Base-by-base conservation (phyloP, 2,329 filamentous ascomycete species). In the Aureobasidium sp. region DNA sequence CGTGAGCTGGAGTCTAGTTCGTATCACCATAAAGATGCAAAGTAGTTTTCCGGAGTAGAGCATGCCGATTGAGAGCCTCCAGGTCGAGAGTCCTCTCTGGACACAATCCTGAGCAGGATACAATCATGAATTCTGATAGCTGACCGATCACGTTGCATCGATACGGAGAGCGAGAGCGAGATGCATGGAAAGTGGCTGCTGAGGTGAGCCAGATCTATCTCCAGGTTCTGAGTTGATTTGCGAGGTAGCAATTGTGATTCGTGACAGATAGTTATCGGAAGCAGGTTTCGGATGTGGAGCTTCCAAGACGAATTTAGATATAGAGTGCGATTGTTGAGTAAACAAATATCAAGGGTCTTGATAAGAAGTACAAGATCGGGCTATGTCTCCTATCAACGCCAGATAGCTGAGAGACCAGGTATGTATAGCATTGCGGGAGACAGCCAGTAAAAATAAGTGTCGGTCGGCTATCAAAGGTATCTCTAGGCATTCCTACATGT, bases 141-240 rank as follows among this genome's bases (percentile, higher is more conserved):
- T 45, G 14, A 29, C 5, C 11, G 6, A 16, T 25, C 13, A 29
- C 1, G 7, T 25, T 45, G 25, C 25, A 45, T 45, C 1, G 5
- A 9, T 7, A 3, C 3, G 25, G 42, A 45, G 42, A 45, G 42
- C 2, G 25, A 27, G 11, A 45, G 11, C 13, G 8, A 45, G 21
- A 45, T 29, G 8, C 2, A 27, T 44, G 76, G 73, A 70, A 80
- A 80, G 21, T 78, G 79, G 62, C 81, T 81, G 62, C 77, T 73
- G 57, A 81, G 73, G 9, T 81, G 74, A 59, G 81, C 76, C 73
- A 73, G 59, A 74, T 74, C 3, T 61, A 59, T 64, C 67, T 21
- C 25, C 5, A 47, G 14, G n/a, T 21, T 8, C 25, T 45, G 42
- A 25, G n/a, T n/a, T 39, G 3, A 3, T 2, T 14, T 21, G 21